Evolutionary conservation across 2,329 filamentous ascomycete genomes (phyloP), one percentile per base, ranked within the genome.

Genomic region (Colletotrichum scovillei): DNA sequence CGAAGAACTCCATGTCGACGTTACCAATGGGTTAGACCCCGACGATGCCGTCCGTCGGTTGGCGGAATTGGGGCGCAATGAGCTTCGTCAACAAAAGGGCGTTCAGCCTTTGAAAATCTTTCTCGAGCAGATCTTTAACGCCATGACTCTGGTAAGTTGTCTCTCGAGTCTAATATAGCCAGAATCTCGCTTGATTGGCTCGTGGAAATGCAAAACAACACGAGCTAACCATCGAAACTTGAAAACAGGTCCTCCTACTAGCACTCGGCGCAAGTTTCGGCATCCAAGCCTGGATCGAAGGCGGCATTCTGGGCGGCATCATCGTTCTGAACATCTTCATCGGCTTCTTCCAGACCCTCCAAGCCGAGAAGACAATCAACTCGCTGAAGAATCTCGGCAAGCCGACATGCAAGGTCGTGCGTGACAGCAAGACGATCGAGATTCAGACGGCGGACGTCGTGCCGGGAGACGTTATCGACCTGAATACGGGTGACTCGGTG

Each of bases 401-500:
- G 3, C 87, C 87, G 14, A 86, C 86, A 1, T 87, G 86, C 64
- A 84, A 81, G 24, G 86, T 86, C 16, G 79, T 91, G 19, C 85
- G 89, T 14, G 83, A 86, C 60, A 87, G 88, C 16, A 82, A 85
- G 56, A 82, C 85, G 22, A 42, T 42, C 38, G 38, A 42, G 16
- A 42, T 42, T 8, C 79, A 82, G 12, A 85, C 84, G 6, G 83
- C 82, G 19, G 85, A 90, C 30, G 80, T 91, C 14, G 88, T 90
- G 1, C 87, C 86, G 24, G 90, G 90, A 3, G 90, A 92, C 76
- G 79, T 91, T 59, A 85, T 91, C 19, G 88, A 89, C 76, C 78
- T 90, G 67, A 88, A 86, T 74, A 86, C 78, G 1, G 83, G 83
- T n/a, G 83, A 85, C 65, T 83, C 82, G 3, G 79, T 85, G 22